A percentile compares a stretch with the other conserved stretches of the same genome.
Evolutionary conservation across 768 basidiomycete genomes (phyloP).

Genomic region (Suillus plorans): DNA sequence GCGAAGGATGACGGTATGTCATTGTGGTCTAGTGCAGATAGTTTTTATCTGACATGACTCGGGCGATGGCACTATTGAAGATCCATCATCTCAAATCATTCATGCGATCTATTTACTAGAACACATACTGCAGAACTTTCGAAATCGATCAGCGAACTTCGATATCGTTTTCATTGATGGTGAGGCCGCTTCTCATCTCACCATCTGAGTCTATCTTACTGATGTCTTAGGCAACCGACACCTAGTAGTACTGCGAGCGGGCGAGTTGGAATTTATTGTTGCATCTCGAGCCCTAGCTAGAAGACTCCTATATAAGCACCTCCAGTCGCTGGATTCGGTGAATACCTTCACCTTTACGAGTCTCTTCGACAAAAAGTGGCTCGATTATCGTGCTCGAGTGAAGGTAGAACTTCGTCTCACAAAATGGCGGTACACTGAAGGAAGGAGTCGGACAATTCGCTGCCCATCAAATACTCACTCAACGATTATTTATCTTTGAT

Average conservation of each 20-base stretch:
- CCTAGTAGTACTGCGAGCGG: no score
- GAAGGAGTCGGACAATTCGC: slow-evolving; percentile 9
- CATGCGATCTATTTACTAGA: slow-evolving; percentile 58
- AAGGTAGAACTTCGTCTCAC: no score
- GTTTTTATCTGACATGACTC: not conserved
- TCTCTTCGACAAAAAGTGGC: no score
- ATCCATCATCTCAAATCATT: slow-evolving; percentile 57
- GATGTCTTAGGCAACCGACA: slow-evolving; percentile 39
- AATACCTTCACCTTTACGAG: no score
- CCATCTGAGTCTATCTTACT: no score
- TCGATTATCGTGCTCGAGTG: no score
- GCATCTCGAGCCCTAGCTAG: no score
- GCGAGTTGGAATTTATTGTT: no score
- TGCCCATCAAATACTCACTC: slow-evolving; percentile 38
- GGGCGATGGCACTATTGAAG: slow-evolving; percentile 26
- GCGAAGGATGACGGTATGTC: slow-evolving; percentile 45
- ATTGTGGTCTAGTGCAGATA: not conserved
- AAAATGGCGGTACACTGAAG: slow-evolving; percentile 39
- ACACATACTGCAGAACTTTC: slow-evolving; percentile 47
- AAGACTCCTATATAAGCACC: no score
- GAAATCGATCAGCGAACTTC: slow-evolving; percentile 50
- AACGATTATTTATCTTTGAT: slow-evolving; percentile 50
- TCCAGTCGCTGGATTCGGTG: no score
- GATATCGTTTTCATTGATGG: slow-evolving; percentile 67
- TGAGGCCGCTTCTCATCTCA: slow-evolving; percentile 16